phyloP scores from a whole-genome alignment of 805 yeast genomes.

The Zygosaccharomyces pseudorouxii region DNA sequence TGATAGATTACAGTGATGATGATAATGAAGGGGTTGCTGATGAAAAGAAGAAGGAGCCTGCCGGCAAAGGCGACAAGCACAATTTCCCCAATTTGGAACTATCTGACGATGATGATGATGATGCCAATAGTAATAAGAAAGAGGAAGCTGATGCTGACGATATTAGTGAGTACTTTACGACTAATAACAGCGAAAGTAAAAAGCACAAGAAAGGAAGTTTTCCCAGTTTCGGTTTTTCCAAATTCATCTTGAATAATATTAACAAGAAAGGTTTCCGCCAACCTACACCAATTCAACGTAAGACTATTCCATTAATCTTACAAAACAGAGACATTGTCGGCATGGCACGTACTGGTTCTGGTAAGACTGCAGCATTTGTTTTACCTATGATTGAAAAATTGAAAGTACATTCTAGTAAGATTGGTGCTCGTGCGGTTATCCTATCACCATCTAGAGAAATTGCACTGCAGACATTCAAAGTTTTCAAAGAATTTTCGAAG shows the following conservation, averaged over 20 bases:
- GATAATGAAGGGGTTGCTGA: slow-evolving; percentile 44
- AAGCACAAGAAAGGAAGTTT: slow-evolving; percentile 66
- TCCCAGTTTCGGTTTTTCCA: slow-evolving; percentile 85
- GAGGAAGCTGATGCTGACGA: slow-evolving; percentile 44
- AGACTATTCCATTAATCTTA: slow-evolving; percentile 85
- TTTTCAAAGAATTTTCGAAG: slow-evolving; percentile 78
- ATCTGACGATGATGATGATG: slow-evolving; percentile 45
- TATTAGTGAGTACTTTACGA: slow-evolving; percentile 41
- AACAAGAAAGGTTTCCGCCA: slow-evolving; percentile 81
- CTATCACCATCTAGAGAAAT: slow-evolving; percentile 94
- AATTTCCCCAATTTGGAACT: slow-evolving; percentile 40
- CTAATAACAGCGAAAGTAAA: slow-evolving; percentile 30
- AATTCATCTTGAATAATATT: slow-evolving; percentile 62
- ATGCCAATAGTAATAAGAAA: slow-evolving; percentile 28
- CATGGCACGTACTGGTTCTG: slow-evolving; percentile 99
- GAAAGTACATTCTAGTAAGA: slow-evolving; percentile 76
- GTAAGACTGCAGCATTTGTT: slow-evolving; percentile 96
- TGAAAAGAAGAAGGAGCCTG: slow-evolving; percentile 15
- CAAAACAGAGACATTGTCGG: slow-evolving; percentile 93
- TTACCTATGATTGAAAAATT: slow-evolving; percentile 85
- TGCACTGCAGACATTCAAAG: slow-evolving; percentile 87
- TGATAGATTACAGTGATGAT: slow-evolving; percentile 35
- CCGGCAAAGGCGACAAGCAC: slow-evolving; percentile 10
- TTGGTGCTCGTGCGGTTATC: slow-evolving; percentile 84
- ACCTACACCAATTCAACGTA: slow-evolving; percentile 97